Evolutionary conservation across 305 asterid species (phyloP), one percentile per base, ranked within the genome.

Genomic region (Rubia balearica): DNA sequence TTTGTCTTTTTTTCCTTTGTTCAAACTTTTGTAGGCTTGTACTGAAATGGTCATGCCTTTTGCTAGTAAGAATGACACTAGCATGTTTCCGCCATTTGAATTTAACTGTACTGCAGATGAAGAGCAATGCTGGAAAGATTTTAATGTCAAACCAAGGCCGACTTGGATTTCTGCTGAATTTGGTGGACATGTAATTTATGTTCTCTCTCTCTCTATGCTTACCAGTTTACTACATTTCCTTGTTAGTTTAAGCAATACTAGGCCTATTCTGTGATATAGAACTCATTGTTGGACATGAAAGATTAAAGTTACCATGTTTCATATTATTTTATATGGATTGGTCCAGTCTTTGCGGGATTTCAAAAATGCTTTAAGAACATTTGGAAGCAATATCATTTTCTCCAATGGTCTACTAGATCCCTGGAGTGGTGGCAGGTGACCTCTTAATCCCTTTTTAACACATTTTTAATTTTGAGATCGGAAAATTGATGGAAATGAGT

Each of bases 351-450:
- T 80, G 77, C 75, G 90, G 98, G 90, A 87, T 60, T 83, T 88
- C 68, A 86, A 85, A 81, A 74, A 73, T 69, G 85, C 79, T 63
- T 75, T 92, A 80, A 79, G 78, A 80, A 63, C 70, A 57, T 92
- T 87, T 57, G 98, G 98, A 71, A 92, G 98, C 62, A 92, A 92
- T 83, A 90, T 92, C 83, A 92, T 92, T 75, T 90, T 92, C 81
- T 90, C 98, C 17, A 92, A 92, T 42, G 98, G 98, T 69, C 80
- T 92, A 40, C 74, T 92, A 81, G 98, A 92, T 83, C 98, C 98
- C 16, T 92, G 98, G 98, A 92, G 96, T 75, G 98, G 98, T 7
- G 98, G 98, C 86, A 89, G 98, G 98, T 92, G 79, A 51, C 46
- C 38, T 72, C 66, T 51, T 10, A 8, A 16, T 43, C 45, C 59